Base-by-base conservation (phyloP, 768 basidiomycete genomes). In the Kwoniella sp. region DNA sequence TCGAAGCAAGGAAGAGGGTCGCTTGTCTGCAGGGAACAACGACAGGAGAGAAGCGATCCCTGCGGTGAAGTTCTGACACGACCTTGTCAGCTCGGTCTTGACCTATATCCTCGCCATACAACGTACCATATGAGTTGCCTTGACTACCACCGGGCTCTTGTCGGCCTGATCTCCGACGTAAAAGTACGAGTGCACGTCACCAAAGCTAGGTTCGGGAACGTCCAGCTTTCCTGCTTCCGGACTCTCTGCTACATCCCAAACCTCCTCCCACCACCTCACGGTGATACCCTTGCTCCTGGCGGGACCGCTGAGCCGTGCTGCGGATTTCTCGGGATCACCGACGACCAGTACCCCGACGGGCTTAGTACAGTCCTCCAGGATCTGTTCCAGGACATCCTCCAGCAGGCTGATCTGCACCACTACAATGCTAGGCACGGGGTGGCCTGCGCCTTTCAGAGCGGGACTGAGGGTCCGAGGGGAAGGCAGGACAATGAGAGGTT, bases 11-110 rank as follows among this genome's bases (percentile, higher is more conserved):
- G 63, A 50, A 82, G 34, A 89, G 62, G 11, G 82, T 77, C 62
- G 57, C 39, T 83, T 82, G 20, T 86, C 81, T 9, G 83, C 76
- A 2, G 91, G 89, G 60, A 93, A 82, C 19, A 91, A 69, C 4
- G 83, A 81, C 29, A 86, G 83, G 20, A 83, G 77, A 3, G 86
- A 86, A 0, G 88, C 83, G n/a, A 91, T 85, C 28, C 88, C 91
- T 3, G 91, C 88, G 2, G 89, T 92, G 52, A 93, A 68, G 59
- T 89, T 90, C 70, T 77, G 55, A 20, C 28, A 57, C 4, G 43
- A 25, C 6, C 19, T 15, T 31, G 52, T 42, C 6, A 46, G 57
- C 31, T 2, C 26, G 14, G 43, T 0, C 17, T 14, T 6, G n/a
- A 31, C 6, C 27, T 28, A 33, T 20, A 29, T 47, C 28, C 8